Percentiles rank a stretch among this genome's conserved stretches.
phyloP scores from a whole-genome alignment of 768 basidiomycete genomes.

The Kwoniella sp. region DNA sequence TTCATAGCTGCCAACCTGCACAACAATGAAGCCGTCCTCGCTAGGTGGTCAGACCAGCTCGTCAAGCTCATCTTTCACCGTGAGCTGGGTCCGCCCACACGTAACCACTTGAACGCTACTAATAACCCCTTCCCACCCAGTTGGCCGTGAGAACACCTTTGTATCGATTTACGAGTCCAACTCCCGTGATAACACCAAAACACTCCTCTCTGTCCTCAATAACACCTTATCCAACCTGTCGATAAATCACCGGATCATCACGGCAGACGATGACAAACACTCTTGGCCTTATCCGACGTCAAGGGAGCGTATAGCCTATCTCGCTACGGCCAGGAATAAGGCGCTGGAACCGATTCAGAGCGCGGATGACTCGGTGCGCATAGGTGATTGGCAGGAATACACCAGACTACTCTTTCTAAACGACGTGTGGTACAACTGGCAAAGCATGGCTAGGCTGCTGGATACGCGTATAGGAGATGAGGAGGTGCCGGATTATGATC shows the following conservation, averaged over 20 bases:
- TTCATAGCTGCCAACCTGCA: conserved; percentile 53
- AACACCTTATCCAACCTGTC: conserved; percentile 29
- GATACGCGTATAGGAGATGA: conserved; percentile 16
- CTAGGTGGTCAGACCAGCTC: conserved; percentile 52
- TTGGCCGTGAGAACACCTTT: conserved; percentile 54
- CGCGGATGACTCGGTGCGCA: conserved; percentile 36
- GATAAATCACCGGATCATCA: conserved; percentile 48
- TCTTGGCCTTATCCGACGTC: conserved; percentile 37
- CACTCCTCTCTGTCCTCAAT: conserved; percentile 46
- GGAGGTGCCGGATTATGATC: conserved; percentile 50
- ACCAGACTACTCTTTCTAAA: conserved; percentile 53
- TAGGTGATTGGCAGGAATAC: conserved; percentile 6
- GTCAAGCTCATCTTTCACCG: conserved; percentile 35
- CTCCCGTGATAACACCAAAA: conserved; percentile 48
- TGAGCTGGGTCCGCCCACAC: too few relatives aligned
- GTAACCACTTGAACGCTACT: background rate
- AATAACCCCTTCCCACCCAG: conserved; percentile 1
- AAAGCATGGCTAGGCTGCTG: conserved; percentile 53
- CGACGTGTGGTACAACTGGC: conserved; percentile 53
- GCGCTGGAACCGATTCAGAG: conserved; percentile 54
- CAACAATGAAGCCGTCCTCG: conserved; percentile 52
- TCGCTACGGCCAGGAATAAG: conserved; percentile 53
- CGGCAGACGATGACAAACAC: conserved; percentile 33
- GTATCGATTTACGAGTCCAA: conserved; percentile 54
- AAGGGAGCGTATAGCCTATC: conserved; percentile 51